Base-by-base conservation (phyloP, 225 moss, liverwort and hornwort species). In the Neckera pumila region DNA sequence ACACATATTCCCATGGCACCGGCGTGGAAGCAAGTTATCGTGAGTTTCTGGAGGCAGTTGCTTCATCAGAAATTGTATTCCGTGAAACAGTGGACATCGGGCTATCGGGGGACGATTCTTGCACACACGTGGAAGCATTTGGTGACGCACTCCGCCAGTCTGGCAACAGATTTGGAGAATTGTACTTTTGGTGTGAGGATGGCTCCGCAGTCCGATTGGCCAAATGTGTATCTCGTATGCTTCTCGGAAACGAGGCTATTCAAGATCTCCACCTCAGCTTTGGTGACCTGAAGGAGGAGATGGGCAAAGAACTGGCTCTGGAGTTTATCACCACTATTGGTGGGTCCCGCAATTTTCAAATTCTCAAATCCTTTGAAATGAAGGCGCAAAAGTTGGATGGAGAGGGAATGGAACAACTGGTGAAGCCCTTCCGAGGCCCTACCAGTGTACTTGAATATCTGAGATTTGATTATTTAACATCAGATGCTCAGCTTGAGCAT, bases 141-240 rank as follows among this genome's bases (percentile, higher is more conserved):
- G 28, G 1, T 83, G 28, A 20, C 0, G 21, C 54, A 12, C 38
- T 67, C 1, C 6, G 14, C 4, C 28, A 54, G 3, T 83, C 20
- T 51, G 4, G 20, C 10, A 6, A 17, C 2, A 10, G 51, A 20
- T 16, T 83, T 5, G 53, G 2, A 56, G 1, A 0, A 3, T 53
- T 87, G 0, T 0, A 0, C 0, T 0, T 75, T 1, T 0, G 0
- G 0, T 20, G 1, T 9, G 0, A 0, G 0, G 0, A 0, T 2
- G 65, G 4, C 16, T 59, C 34, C 0, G 1, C 6, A 2, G 12
- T 86, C 15, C 5, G 0, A 42, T 21, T 56, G 11, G 66, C 56
- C 31, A 57, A 34, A 2, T 86, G 34, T 26, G 1, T 86, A 1
- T 57, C 66, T 3, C 34, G 2, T 22, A 6, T 79, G 33, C 17